phyloP scores from a whole-genome alignment of 768 basidiomycete species.

The Tulasnella sp. region DNA sequence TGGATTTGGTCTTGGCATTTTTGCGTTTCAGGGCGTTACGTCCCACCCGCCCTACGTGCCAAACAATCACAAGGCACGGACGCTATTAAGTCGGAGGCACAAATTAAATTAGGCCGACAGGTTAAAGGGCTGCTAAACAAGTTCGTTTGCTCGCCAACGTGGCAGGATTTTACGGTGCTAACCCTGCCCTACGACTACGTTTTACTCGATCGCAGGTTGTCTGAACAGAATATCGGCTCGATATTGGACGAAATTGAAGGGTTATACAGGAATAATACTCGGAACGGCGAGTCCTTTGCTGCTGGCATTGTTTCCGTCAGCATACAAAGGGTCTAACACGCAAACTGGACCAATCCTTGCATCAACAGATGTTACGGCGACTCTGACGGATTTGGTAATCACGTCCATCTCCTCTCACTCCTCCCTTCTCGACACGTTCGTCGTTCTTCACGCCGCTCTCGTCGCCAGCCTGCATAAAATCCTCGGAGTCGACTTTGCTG shows the following conservation, averaged over 20 bases:
- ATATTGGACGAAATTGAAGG: slow-evolving; percentile 69
- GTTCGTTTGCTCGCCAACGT: slow-evolving; percentile 34
- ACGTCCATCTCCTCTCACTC: slow-evolving; percentile 73
- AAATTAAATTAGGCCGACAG: slow-evolving; percentile 58
- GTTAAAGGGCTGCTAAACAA: slow-evolving; percentile 84
- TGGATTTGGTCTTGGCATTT: background rate
- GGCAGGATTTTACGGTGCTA: background rate
- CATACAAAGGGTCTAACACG: background rate
- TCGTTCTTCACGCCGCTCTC: slow-evolving; percentile 79
- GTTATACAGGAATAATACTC: slow-evolving; percentile 63
- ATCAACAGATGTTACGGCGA: slow-evolving; percentile 67
- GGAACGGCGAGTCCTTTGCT: slow-evolving; percentile 53
- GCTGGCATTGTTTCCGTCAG: background rate
- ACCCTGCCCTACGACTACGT: background rate
- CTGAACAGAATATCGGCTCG: slow-evolving; percentile 75
- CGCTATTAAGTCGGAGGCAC: slow-evolving; percentile 33
- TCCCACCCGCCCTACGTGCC: slow-evolving; percentile 74
- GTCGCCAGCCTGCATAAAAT: slow-evolving; percentile 73
- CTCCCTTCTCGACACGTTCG: slow-evolving; percentile 78
- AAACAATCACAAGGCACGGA: slow-evolving; percentile 35
- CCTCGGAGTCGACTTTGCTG: slow-evolving; percentile 81
- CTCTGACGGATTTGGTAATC: slow-evolving; percentile 66
- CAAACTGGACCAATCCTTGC: background rate
- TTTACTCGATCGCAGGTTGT: slow-evolving; percentile 49
- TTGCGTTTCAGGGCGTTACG: slow-evolving; percentile 42